A percentile compares a stretch with the other conserved stretches of the same genome.
These are phyloP conservation scores for Metarhizium robertsii DNA, from an alignment of 2,329 filamentous ascomycete genomes.

Conservation along the genomic window DNA sequence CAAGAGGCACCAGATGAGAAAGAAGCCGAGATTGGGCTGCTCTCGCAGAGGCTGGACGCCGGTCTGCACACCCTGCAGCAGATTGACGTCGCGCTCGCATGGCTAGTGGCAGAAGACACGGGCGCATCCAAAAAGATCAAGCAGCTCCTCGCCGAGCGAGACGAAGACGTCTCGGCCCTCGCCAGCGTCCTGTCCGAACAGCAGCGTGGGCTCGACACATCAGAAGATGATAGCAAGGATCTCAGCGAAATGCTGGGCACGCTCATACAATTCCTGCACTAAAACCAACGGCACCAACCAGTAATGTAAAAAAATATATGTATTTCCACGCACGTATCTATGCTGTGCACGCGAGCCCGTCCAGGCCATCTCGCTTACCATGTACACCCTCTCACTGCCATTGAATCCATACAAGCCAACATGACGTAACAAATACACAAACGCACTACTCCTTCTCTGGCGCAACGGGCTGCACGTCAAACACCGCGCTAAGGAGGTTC, in stretches of 20 bases:
- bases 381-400: not conserved
- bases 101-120: slow-evolving; percentile 82
- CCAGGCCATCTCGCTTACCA: not conserved
- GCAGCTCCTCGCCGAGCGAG: slow-evolving; percentile 55
- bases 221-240: slow-evolving; percentile 50
- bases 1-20: slow-evolving; percentile 20
- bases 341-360: not conserved
- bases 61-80: slow-evolving; percentile 77
- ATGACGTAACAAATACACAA: not conserved
- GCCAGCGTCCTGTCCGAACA: slow-evolving; percentile 58
- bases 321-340: not conserved
- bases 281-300: slow-evolving; percentile 1
- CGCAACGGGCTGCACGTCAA: slow-evolving; percentile 66
- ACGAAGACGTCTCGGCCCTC: slow-evolving; percentile 55
- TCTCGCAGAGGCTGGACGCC: slow-evolving; percentile 68
- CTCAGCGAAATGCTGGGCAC: slow-evolving; percentile 45
- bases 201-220: slow-evolving; percentile 41
- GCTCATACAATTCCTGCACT: slow-evolving; percentile 39
- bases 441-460: slow-evolving; percentile 21
- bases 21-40: slow-evolving; percentile 60
- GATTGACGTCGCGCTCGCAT: slow-evolving; percentile 77
- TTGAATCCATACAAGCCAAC: not conserved
- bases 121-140: slow-evolving; percentile 60
- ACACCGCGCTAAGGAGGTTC: slow-evolving; percentile 76
- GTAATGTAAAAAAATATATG: not conserved